These are phyloP conservation scores for Neolentinus lepideus DNA, from an alignment of 1,284 basidiomycete species.

Conservation along the genomic window DNA sequence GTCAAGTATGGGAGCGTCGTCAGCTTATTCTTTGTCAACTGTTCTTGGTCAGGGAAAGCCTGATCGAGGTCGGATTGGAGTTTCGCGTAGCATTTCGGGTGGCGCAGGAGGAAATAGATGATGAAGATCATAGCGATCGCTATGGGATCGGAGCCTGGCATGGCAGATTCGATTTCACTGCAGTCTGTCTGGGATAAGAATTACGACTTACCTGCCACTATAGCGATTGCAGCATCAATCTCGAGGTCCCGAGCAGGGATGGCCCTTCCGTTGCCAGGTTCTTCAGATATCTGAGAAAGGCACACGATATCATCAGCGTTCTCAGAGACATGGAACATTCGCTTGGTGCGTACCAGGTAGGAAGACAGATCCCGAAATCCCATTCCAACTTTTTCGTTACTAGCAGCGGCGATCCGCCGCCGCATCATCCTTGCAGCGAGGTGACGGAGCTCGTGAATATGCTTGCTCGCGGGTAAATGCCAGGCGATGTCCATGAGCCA, in stretches of 20 bases:
- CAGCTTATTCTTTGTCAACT: conserved; percentile 3
- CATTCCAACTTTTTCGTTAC: too few relatives aligned
- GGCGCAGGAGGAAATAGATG: conserved; percentile 7
- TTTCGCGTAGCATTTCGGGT: neutral
- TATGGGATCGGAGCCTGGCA: conserved; percentile 10
- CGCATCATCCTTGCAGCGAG: conserved; percentile 9
- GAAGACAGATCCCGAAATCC: conserved; percentile 9
- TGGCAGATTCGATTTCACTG: neutral
- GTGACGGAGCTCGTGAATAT: conserved; percentile 5
- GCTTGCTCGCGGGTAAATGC: conserved; percentile 8
- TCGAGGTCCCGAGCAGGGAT: conserved; percentile 7
- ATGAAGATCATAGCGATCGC: conserved; percentile 4
- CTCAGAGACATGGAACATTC: neutral
- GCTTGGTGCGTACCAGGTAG: conserved; percentile 7
- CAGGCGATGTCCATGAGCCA: conserved; percentile 12
- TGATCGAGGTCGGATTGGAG: conserved; percentile 9
- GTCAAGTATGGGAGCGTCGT: conserved; percentile 9
- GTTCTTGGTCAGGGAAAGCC: conserved; percentile 6
- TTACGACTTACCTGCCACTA: conserved; percentile 6
- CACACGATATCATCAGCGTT: neutral
- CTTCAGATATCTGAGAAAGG: neutral
- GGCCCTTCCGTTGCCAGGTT: neutral
- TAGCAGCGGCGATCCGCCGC: conserved; percentile 1
- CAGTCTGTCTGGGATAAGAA: neutral
- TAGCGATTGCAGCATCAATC: conserved; percentile 9